Evolutionary conservation across 257 asterid species (phyloP).

Genomic region (Fraxinus excelsior): DNA sequence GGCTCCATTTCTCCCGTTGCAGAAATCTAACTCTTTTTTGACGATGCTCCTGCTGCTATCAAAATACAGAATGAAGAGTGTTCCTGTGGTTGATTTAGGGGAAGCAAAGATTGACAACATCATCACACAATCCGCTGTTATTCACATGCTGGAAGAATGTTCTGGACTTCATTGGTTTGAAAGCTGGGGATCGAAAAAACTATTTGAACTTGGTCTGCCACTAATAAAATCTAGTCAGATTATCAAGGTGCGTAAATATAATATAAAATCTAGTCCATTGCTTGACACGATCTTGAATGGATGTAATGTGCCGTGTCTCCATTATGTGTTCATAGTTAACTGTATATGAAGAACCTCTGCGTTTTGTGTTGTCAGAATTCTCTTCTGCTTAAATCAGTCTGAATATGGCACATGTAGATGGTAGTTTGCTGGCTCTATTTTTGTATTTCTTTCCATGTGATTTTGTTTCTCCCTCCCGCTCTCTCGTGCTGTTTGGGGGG

Average conservation of each 20-base stretch:
- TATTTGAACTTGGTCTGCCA: constrained; percentile 87
- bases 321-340: no score
- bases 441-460: neutral
- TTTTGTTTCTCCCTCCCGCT: neutral
- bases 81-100: constrained; percentile 90
- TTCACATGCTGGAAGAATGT: constrained; percentile 96
- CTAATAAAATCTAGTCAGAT: constrained; percentile 59
- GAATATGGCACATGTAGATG: no score
- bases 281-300: neutral
- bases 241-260: constrained; percentile 53
- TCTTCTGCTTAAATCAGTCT: no score
- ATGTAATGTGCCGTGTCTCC: neutral
- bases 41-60: constrained; percentile 96
- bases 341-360: no score
- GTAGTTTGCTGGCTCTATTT: no score
- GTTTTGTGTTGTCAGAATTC: no score
- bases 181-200: constrained; percentile 91
- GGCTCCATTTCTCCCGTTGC: constrained; percentile 99
- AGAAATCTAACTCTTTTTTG: constrained; percentile 83
- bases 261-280: neutral
- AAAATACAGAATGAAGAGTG: constrained; percentile 91
- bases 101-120: constrained; percentile 77
- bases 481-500: neutral
- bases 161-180: constrained; percentile 97
- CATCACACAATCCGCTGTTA: constrained; percentile 89